Evolutionary conservation across 495 filamentous ascomycete genomes (phyloP), one percentile per base, ranked within the genome.

Genomic region (Penicillium angulare): DNA sequence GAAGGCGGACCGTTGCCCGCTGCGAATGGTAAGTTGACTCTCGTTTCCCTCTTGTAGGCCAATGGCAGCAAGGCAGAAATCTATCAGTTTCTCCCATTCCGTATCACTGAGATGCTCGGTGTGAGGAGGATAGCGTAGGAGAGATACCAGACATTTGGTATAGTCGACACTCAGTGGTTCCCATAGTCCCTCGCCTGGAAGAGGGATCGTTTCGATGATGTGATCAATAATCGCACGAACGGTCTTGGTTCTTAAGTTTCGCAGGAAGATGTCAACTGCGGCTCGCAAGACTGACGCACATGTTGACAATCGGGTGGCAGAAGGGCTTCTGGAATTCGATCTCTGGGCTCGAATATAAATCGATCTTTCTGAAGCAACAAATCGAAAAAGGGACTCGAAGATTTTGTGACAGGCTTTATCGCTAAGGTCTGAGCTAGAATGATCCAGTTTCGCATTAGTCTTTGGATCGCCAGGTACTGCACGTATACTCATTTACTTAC

Each of bases 321-420:
- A 27, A n/a, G 65, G 60, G 52, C 65, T 74, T 43, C 66, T 77
- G 40, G 68, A 68, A 34, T 63, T 79, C 22, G 65, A 57, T 22
- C 72, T 73, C 50, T 77, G 82, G 29, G 81, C 77, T 48, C 74
- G 74, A 43, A 83, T 77, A 57, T 83, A 88, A 18, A 71, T 52
- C 21, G 84, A 74, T 60, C 85, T 87, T 50, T 97, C 90, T 9
- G 72, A 60, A 16, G 84, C 73, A 7, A 83, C 70, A 53, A 81
- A 84, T 31, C 77, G 73, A 60, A 97, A 97, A 13, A 98, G 69
- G 0, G 82, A 80, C 59, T 97, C 90, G 53, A 86, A 90, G 22
- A 97, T 83, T 40, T 79, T 79, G 59, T 95, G 88, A 59, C 86
- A 95, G 15, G 79, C 80, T 56, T 87, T 88, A 62, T 96, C 90